phyloP scores from a whole-genome alignment of 2,329 filamentous ascomycete species.

The Aspergillus intermedius region DNA sequence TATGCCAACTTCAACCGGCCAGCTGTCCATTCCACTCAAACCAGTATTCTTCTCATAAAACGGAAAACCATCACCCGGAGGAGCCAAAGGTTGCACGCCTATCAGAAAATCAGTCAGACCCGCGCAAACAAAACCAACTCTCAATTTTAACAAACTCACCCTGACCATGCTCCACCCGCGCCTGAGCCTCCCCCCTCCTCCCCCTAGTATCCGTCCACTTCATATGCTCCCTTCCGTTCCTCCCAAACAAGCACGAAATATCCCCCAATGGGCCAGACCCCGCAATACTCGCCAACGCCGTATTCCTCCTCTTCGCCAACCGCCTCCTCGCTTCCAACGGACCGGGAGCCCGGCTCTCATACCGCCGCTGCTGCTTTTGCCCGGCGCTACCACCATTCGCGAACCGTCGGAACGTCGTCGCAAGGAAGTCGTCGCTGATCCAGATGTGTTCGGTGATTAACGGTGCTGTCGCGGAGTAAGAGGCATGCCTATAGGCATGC shows the following conservation, averaged over 20 bases:
- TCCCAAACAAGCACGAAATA: slow-evolving; percentile 36
- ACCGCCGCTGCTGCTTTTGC: slow-evolving; percentile 37
- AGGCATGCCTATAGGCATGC: slow-evolving; percentile 36
- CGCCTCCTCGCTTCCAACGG: slow-evolving; percentile 56
- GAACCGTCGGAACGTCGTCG: slow-evolving; percentile 44
- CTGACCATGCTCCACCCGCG: slow-evolving; percentile 7
- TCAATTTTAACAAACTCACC: background rate
- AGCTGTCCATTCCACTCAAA: slow-evolving; percentile 2
- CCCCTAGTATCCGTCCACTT: slow-evolving; percentile 27
- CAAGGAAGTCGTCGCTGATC: slow-evolving; percentile 42
- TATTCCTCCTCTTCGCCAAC: slow-evolving; percentile 51
- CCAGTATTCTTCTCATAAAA: slow-evolving; percentile 17
- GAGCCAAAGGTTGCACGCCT: slow-evolving; percentile 14
- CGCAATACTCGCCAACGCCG: slow-evolving; percentile 36
- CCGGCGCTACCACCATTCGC: slow-evolving; percentile 21
- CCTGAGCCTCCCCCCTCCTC: slow-evolving; percentile 9
- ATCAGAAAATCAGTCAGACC: background rate
- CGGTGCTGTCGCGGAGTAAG: slow-evolving; percentile 21
- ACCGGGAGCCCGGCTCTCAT: slow-evolving; percentile 57
- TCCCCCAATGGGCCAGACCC: slow-evolving; percentile 27
- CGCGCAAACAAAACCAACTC: background rate
- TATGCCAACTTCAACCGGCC: background rate
- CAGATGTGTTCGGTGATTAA: slow-evolving; percentile 33
- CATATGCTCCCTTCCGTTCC: slow-evolving; percentile 34
- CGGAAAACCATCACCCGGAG: slow-evolving; percentile 11